A percentile compares a stretch with the other conserved stretches of the same genome.
phyloP scores from a whole-genome alignment of 148 eudicot genomes.

The Amaranthus cruentus region DNA sequence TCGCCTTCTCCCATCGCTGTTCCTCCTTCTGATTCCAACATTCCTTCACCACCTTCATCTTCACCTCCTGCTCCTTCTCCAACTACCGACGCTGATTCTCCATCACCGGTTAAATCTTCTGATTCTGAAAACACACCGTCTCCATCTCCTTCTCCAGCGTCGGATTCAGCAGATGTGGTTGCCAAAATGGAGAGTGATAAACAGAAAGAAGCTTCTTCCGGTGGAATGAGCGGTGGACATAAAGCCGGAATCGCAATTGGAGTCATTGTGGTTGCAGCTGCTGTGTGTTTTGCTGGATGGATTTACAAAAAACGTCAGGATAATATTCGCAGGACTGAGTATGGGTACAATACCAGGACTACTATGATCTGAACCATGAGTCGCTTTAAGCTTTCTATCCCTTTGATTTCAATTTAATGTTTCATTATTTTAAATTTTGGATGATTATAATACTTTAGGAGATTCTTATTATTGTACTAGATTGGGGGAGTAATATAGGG shows the following conservation, averaged over 20 bases:
- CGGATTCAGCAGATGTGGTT: not conserved
- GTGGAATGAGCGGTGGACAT: constrained; percentile 35
- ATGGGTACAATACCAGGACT: constrained; percentile 34
- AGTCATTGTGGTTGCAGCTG: constrained; percentile 27
- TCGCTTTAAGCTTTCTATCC: too few species aligned
- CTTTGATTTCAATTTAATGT: too few species aligned
- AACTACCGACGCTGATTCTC: not conserved
- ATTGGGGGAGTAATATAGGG: too few species aligned
- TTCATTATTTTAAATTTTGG: too few species aligned
- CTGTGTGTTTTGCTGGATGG: constrained; percentile 26
- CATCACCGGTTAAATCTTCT: constrained; percentile 3
- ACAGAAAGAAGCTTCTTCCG: not conserved
- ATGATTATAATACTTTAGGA: too few species aligned
- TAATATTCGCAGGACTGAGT: constrained; percentile 41
- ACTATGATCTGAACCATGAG: constrained; percentile 10
- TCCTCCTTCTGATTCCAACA: not conserved
- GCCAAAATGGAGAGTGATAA: not conserved
- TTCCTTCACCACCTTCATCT: not conserved
- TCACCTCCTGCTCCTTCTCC: constrained; percentile 7
- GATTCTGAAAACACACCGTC: not conserved
- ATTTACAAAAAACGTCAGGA: constrained; percentile 43
- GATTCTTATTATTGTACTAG: too few species aligned
- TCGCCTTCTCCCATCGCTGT: constrained; percentile 2
- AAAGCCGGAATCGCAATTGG: constrained; percentile 40
- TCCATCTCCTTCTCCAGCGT: constrained; percentile 7